phyloP scores from a whole-genome alignment of 495 filamentous ascomycete genomes.

The Neurospora sp. region DNA sequence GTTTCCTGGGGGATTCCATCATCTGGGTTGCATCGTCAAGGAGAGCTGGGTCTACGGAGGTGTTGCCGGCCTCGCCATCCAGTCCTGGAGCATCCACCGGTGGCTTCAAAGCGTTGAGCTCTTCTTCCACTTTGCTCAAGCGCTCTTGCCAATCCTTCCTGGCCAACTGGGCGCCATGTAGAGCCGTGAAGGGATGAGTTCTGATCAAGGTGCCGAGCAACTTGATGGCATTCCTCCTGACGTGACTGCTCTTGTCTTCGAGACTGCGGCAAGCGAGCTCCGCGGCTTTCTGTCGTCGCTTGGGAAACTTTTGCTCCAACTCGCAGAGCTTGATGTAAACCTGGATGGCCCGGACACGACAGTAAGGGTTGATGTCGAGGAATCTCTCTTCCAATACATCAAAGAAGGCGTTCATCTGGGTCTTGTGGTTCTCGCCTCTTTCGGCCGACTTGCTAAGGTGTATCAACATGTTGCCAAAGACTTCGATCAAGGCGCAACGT shows the following conservation, averaged over 20 bases:
- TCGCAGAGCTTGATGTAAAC: slow-evolving; percentile 88
- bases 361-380: slow-evolving; percentile 94
- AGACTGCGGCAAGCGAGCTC: slow-evolving; percentile 80
- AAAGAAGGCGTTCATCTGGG: slow-evolving; percentile 91
- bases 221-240: slow-evolving; percentile 90
- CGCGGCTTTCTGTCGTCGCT: slow-evolving; percentile 75
- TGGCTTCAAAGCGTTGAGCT: slow-evolving; percentile 72
- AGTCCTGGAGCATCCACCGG: slow-evolving; percentile 70
- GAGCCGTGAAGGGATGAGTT: slow-evolving; percentile 84
- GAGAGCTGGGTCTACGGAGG: slow-evolving; percentile 60
- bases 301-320: slow-evolving; percentile 87
- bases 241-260: slow-evolving; percentile 97
- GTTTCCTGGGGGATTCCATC: slow-evolving; percentile 52
- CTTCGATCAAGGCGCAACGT: slow-evolving; percentile 86
- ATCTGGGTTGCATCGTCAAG: slow-evolving; percentile 83
- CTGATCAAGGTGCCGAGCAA: slow-evolving; percentile 76
- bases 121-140: slow-evolving; percentile 67
- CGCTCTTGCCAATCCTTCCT: slow-evolving; percentile 75
- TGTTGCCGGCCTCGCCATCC: slow-evolving; percentile 43
- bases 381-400: slow-evolving; percentile 94
- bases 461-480: slow-evolving; percentile 93
- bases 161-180: slow-evolving; percentile 81
- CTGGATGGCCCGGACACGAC: slow-evolving; percentile 82
- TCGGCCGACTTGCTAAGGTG: slow-evolving; percentile 89
- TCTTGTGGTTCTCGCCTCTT: slow-evolving; percentile 79